phyloP scores from a whole-genome alignment of 441 rosid genomes.

The Bocquillonia castaneifolia region DNA sequence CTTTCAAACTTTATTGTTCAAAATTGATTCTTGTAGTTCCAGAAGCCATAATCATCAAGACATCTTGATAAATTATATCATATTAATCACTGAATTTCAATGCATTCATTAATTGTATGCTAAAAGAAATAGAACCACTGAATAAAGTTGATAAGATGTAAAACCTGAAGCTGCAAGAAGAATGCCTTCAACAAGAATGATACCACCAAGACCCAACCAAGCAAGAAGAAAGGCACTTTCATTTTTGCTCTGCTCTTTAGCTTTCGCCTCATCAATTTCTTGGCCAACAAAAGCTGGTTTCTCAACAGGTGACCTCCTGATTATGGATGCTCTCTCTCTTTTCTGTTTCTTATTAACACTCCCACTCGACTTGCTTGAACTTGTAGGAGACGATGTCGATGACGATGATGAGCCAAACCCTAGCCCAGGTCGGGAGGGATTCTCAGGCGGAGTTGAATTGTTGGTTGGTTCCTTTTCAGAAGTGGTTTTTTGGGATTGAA shows the following conservation, averaged over 20 bases:
- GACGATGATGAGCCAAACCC: constrained; percentile 60
- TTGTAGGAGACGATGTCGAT: constrained; percentile 26
- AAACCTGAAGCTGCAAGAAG: constrained; percentile 80
- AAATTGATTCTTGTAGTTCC: neutral
- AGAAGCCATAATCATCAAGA: neutral
- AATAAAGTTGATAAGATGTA: no score
- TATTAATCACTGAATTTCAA: neutral
- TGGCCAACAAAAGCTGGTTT: constrained; percentile 49
- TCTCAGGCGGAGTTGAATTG: constrained; percentile 38
- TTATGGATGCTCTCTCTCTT: constrained; percentile 49
- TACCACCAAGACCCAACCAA: constrained; percentile 76
- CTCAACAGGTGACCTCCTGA: constrained; percentile 61
- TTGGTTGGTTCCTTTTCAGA: constrained; percentile 34
- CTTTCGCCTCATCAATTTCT: constrained; percentile 46
- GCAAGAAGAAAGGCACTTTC: constrained; percentile 86
- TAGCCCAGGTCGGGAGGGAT: constrained; percentile 40
- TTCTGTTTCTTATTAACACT: constrained; percentile 30
- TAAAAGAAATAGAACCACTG: no score
- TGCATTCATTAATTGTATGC: no score
- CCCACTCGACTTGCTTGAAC: neutral
- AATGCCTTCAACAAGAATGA: constrained; percentile 70
- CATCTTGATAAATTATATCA: neutral
- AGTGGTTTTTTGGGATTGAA: constrained; percentile 31
- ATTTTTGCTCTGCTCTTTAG: constrained; percentile 51
- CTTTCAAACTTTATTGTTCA: neutral